These are phyloP conservation scores for Lavandula angustifolia DNA, from an alignment of 257 asterid genomes.

Conservation along the genomic window DNA sequence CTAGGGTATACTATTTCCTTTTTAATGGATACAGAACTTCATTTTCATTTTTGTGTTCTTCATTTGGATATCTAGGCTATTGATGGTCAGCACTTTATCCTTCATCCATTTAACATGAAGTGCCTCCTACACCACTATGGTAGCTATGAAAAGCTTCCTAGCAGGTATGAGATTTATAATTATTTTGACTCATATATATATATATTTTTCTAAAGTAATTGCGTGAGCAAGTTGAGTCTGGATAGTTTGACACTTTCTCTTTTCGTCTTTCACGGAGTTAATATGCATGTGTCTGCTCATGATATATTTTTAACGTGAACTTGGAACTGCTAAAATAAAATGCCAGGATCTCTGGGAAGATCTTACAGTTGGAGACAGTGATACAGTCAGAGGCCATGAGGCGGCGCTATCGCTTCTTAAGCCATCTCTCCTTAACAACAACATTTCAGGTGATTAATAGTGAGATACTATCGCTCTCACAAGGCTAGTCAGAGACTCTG, in stretches of 20 bases:
- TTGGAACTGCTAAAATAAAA: slow-evolving; percentile 27
- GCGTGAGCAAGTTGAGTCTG: slow-evolving; percentile 16
- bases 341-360: slow-evolving; percentile 82
- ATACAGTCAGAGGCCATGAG: slow-evolving; percentile 87
- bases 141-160: slow-evolving; percentile 71
- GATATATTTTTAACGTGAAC: slow-evolving; percentile 10
- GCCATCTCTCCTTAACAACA: slow-evolving; percentile 94
- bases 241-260: background rate
- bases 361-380: slow-evolving; percentile 78
- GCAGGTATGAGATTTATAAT: slow-evolving; percentile 50
- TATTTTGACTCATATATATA: background rate
- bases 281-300: slow-evolving; percentile 7
- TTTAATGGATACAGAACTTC: background rate
- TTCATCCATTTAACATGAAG: slow-evolving; percentile 87
- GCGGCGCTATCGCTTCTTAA: slow-evolving; percentile 86
- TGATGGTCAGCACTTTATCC: slow-evolving; percentile 90
- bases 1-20: slow-evolving; percentile 17
- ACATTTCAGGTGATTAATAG: slow-evolving; percentile 67
- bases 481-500: slow-evolving; percentile 15
- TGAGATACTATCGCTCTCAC: background rate
- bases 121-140: slow-evolving; percentile 91
- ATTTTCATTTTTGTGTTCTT: slow-evolving; percentile 17
- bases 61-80: slow-evolving; percentile 54
- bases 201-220: background rate
- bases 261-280: background rate